Conservation (phyloP, 2,329 filamentous ascomycete genomes). For the Cordyceps fumosorosea region DNA sequence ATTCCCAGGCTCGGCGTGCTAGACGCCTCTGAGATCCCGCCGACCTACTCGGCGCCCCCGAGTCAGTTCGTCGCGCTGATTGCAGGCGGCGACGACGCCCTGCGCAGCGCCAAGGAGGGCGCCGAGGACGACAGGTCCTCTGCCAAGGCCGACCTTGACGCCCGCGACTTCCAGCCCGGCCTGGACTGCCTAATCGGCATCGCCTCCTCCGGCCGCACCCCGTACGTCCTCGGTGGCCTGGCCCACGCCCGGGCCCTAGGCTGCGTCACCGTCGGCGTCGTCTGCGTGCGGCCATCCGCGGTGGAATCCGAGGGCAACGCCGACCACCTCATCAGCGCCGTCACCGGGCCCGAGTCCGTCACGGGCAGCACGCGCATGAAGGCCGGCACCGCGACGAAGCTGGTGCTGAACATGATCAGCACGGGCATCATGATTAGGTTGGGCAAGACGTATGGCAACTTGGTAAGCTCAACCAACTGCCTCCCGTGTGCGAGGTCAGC, state of each 20-base stretch:
- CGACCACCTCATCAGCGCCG: conserved; percentile 27
- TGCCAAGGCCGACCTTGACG: conserved; percentile 25
- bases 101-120: conserved; percentile 34
- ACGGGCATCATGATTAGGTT: conserved; percentile 34
- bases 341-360: conserved; percentile 36
- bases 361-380: conserved; percentile 41
- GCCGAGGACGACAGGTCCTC: conserved; percentile 31
- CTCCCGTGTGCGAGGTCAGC: not conserved
- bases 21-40: conserved; percentile 36
- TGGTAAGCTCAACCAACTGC: conserved; percentile 24
- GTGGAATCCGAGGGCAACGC: conserved; percentile 18
- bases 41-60: conserved; percentile 32
- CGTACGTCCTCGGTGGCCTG: conserved; percentile 29
- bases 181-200: conserved; percentile 35
- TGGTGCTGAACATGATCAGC: conserved; percentile 35
- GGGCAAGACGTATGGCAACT: conserved; percentile 36
- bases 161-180: conserved; percentile 22
- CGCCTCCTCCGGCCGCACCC: conserved; percentile 36
- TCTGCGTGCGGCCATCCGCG: conserved; percentile 30
- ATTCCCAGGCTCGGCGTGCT: conserved; percentile 30
- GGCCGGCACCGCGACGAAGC: conserved; percentile 38
- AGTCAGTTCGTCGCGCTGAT: conserved; percentile 35
- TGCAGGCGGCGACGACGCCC: conserved; percentile 34
- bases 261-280: conserved; percentile 31
- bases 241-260: conserved; percentile 29